Conservation (phyloP, 257 asterid species). For the Thymus quinquecostatus region DNA sequence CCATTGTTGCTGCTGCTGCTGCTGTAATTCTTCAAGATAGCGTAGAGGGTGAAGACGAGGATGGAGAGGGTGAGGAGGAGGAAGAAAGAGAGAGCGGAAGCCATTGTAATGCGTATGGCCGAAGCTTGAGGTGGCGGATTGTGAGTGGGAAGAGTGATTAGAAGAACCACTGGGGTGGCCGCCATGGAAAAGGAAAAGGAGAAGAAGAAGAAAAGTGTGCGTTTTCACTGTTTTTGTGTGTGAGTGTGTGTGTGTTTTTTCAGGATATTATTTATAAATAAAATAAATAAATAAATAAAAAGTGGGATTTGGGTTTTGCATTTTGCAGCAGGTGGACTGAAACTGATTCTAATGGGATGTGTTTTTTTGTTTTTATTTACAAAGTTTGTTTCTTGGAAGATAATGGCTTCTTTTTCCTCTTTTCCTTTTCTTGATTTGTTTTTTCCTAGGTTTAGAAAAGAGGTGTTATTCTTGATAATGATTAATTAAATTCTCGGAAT, state of each 20-base stretch:
- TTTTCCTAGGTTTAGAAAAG: conserved; percentile 17
- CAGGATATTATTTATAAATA: conserved; percentile 24
- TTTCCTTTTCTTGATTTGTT: background rate
- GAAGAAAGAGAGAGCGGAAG: conserved; percentile 39
- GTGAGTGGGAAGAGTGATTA: conserved; percentile 27
- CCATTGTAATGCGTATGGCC: conserved; percentile 33
- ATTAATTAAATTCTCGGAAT: background rate
- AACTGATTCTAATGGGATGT: conserved; percentile 17
- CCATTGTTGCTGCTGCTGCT: conserved; percentile 20
- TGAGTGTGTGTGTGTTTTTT: background rate
- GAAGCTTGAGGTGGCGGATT: conserved; percentile 38
- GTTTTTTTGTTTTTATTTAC: conserved; percentile 32
- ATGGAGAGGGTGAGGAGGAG: conserved; percentile 43
- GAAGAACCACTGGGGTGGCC: conserved; percentile 47
- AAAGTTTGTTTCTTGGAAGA: conserved; percentile 17
- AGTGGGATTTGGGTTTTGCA: conserved; percentile 34
- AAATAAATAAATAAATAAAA: conserved; percentile 1
- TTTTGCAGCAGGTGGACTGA: conserved; percentile 32
- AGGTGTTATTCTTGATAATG: background rate
- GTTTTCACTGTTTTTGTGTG: conserved; percentile 29
- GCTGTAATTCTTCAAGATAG: conserved; percentile 35
- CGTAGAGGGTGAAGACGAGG: conserved; percentile 49
- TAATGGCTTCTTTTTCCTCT: background rate
- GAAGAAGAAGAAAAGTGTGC: background rate
- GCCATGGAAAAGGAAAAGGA: conserved; percentile 38